Percentiles rank a stretch among this genome's conserved stretches.
phyloP scores from a whole-genome alignment of 2,329 filamentous ascomycete genomes.

The Domatiomyces globalis region DNA sequence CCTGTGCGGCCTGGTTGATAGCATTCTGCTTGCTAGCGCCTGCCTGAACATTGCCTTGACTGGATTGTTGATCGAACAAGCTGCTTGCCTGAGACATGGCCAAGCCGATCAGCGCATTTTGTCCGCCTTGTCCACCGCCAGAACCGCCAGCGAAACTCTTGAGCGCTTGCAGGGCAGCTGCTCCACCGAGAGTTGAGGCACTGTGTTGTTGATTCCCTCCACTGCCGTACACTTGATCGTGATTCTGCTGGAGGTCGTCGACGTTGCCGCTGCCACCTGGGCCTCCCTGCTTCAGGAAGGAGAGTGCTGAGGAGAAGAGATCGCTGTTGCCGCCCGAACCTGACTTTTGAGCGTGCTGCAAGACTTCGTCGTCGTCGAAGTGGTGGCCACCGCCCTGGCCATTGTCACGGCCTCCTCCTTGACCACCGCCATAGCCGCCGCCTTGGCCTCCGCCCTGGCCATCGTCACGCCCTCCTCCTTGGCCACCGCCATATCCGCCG shows the following conservation, averaged over 20 bases:
- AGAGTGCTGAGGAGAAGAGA: constrained; percentile 44
- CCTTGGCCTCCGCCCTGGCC: constrained; percentile 4
- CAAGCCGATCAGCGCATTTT: constrained; percentile 69
- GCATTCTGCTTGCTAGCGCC: constrained; percentile 64
- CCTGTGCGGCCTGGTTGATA: constrained; percentile 65
- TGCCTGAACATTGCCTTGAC: constrained; percentile 41
- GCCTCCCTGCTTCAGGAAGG: constrained; percentile 28
- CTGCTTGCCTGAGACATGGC: constrained; percentile 82
- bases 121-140: constrained; percentile 32
- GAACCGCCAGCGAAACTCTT: constrained; percentile 50
- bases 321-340: constrained; percentile 37
- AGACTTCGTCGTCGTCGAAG: constrained; percentile 41
- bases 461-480: constrained; percentile 8
- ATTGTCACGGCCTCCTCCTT: constrained; percentile 10
- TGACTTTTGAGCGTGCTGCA: constrained; percentile 41
- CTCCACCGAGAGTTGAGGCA: constrained; percentile 28
- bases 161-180: constrained; percentile 43
- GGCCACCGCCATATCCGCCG: constrained; percentile 11
- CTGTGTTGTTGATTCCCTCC: constrained; percentile 37
- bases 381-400: constrained; percentile 24
- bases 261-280: constrained; percentile 34
- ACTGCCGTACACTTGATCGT: constrained; percentile 57
- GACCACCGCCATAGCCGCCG: constrained; percentile 6
- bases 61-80: constrained; percentile 50
- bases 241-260: constrained; percentile 51